phyloP scores from a whole-genome alignment of 176 grass and related monocot species.

The Saccharum spontaneum region DNA sequence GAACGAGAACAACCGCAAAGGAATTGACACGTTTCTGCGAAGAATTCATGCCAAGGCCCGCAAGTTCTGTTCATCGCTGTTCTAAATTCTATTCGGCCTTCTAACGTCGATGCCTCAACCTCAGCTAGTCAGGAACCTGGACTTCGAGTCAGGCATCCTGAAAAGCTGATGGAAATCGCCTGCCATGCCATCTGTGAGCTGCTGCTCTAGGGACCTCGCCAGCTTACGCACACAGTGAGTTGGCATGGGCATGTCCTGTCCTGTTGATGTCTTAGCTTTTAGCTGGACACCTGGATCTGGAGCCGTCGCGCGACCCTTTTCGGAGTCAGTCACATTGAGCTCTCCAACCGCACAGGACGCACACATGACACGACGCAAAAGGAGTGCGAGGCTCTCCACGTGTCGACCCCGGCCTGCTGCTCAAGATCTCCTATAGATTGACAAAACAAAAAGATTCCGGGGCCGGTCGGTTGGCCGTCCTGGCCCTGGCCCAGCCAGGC shows the following conservation, averaged over 20 bases:
- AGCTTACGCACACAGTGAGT: neutral
- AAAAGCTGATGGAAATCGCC: slow-evolving; percentile 9
- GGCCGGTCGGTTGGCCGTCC: neutral
- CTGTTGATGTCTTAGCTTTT: slow-evolving; percentile 10
- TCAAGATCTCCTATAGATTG: slow-evolving; percentile 39
- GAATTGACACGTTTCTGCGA: neutral
- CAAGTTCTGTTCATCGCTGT: neutral
- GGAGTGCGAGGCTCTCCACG: neutral
- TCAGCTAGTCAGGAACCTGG: neutral
- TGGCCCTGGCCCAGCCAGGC: neutral
- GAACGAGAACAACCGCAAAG: slow-evolving; percentile 8
- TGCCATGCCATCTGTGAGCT: neutral
- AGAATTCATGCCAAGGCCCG: neutral
- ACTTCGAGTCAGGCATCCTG: neutral
- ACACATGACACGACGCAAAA: neutral
- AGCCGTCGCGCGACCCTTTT: neutral
- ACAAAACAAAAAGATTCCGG: neutral
- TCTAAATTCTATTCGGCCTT: neutral
- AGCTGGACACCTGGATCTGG: neutral
- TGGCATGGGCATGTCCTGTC: neutral
- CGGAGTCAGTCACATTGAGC: neutral
- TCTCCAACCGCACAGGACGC: neutral
- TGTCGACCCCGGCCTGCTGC: neutral
- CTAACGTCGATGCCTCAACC: neutral
- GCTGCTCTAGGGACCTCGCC: slow-evolving; percentile 12